Evolutionary conservation across 75 land plant species (phyloP).

Genomic region (Cupressus sempervirens): DNA sequence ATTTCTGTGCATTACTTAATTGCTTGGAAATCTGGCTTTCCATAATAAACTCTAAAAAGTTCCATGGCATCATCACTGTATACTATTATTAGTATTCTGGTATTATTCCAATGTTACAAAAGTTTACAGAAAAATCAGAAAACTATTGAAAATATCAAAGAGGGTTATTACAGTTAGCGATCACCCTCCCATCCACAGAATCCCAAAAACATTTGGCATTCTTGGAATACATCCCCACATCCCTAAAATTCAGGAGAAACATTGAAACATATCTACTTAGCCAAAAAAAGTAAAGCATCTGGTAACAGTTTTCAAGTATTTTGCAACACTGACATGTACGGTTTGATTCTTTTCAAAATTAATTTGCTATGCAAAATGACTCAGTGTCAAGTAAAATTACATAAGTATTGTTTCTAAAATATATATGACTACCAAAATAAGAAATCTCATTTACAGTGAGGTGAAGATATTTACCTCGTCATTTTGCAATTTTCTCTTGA

Average conservation of each 20-base stretch:
- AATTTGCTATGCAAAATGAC: background rate
- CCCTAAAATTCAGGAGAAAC: no score
- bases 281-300: background rate
- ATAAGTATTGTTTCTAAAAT: background rate
- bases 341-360: background rate
- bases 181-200: background rate
- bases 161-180: no score
- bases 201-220: background rate
- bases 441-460: background rate
- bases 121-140: no score
- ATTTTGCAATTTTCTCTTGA: slow-evolving; percentile 30
- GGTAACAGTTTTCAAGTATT: background rate
- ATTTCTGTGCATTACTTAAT: no score
- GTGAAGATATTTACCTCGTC: slow-evolving; percentile 22
- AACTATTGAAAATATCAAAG: no score
- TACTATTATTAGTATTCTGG: no score
- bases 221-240: no score
- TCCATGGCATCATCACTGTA: no score
- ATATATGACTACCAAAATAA: background rate
- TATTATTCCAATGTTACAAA: no score
- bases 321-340: background rate
- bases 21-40: no score
- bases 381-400: background rate
- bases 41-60: no score
- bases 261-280: background rate